Base-by-base conservation (phyloP, 2,329 filamentous ascomycete genomes). In the Aspergillus terreus region DNA sequence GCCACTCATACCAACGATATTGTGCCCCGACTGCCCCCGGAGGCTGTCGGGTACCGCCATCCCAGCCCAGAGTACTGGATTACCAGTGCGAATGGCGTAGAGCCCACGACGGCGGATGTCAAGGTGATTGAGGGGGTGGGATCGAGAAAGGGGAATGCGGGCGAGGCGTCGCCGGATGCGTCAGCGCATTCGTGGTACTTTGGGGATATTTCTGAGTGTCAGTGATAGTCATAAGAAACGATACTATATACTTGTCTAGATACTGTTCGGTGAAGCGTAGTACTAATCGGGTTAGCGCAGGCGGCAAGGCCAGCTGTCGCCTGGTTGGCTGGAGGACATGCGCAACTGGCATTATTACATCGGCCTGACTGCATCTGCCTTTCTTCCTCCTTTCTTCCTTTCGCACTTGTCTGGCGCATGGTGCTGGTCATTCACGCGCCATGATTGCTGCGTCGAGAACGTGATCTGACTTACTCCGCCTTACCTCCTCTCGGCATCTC, bases 11-110 rank as follows among this genome's bases (percentile, higher is more conserved):
- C 61, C 2, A 56, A 71, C 23, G 72, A 75, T 44, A 58, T 68
- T 10, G 69, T 75, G 2, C 71, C 72, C 25, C 67, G 69, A 17
- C 47, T 74, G 12, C 72, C 72, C 0, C 68, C 69, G 1, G 57
- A 58, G n/a, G 19, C 36, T 4, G 54, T 65, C 10, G 68, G 68
- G 1, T 74, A 61, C 50, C 62, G 59, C 17, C 71, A 74, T 44
- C 55, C 63, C n/a, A 70, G 66, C 23, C 71, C 71, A 0, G 71
- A 75, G 54, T 74, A 71, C 53, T 75, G 70, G 70, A 70, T 74
- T 46, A 71, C 66, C 10, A 66, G 63, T 19, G 62, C 54, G 4
- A 58, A 63, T 38, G 44, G 58, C n/a, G 60, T 47, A 17, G 49
- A 61, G 1, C 68, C 71, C 36, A 65, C 61, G n/a, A 54, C 63